Evolutionary conservation across 2,329 filamentous ascomycete species (phyloP).

Genomic region (Chaetothyriales sp.): DNA sequence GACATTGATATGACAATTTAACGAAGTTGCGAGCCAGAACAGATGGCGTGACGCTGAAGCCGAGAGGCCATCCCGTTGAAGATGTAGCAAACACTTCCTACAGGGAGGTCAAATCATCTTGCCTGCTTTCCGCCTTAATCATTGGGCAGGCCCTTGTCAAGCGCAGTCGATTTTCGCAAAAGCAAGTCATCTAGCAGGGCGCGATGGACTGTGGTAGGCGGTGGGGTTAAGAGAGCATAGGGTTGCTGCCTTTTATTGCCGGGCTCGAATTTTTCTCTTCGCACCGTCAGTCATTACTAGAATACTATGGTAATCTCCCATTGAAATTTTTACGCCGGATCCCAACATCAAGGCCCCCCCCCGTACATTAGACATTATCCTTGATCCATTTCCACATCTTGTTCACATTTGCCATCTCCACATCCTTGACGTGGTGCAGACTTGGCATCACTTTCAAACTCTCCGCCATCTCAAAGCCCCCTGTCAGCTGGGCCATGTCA

Average conservation of each 20-base stretch:
- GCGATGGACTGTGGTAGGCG: neutral
- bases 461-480: neutral
- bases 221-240: neutral
- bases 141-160: neutral
- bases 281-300: neutral
- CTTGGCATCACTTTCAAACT: neutral
- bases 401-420: conserved; percentile 8
- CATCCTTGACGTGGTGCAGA: neutral
- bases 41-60: neutral
- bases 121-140: neutral
- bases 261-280: neutral
- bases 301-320: neutral
- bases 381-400: conserved; percentile 14
- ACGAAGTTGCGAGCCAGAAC: neutral
- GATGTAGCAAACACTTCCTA: neutral
- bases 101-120: neutral
- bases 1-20: neutral
- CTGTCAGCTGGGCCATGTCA: neutral
- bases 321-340: neutral
- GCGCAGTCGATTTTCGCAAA: neutral
- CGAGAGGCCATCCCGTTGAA: neutral
- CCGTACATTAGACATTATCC: conserved; percentile 2
- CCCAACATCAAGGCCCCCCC: neutral
- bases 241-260: neutral
- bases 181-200: neutral